phyloP scores from a whole-genome alignment of 129 eudicot species.

The Daucus carota region DH1_v3.0 NC_030383.2:7347001-7347500 shows the following conservation, averaged over 20 bases:
- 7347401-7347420: not conserved
- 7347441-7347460: not conserved
- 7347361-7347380: constrained; percentile 1
- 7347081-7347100: not conserved
- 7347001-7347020: constrained; percentile 10
- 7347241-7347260: not conserved
- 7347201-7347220: not conserved
- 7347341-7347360: not conserved
- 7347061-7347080: not conserved
- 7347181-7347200: not conserved
- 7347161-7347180: not conserved
- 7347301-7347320: not conserved
- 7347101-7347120: not conserved
- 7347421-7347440: not conserved
- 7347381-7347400: not conserved
- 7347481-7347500: not conserved
- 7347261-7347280: not conserved
- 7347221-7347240: not conserved
- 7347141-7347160: not conserved
- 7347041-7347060: constrained; percentile 5
- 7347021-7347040: constrained; percentile 2
- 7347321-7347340: not conserved
- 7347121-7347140: not conserved
- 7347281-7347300: not conserved
- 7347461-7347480: not conserved